Evolutionary conservation across 2,329 filamentous ascomycete species (phyloP), one percentile per base, ranked within the genome.

Genomic region (Arthrobotrys megalospora): DNA sequence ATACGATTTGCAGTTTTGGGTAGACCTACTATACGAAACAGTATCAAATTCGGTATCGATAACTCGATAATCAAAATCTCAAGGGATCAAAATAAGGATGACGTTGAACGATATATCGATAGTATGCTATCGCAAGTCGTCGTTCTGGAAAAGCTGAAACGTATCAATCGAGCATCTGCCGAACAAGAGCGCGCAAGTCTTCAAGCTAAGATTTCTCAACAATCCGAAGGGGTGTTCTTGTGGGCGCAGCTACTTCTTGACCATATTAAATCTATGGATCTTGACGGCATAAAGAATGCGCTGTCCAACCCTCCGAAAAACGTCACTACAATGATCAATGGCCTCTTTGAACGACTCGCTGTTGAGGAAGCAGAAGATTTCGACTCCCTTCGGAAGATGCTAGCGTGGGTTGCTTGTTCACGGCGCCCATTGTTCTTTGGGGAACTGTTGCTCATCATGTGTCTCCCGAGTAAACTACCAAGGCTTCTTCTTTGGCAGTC

Each of bases 221-320:
- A 58, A 58, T 58, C 34, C 1, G 52, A 58, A 3, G 52, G 52
- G 3, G 52, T 58, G 0, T 58, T 58, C n/a, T 41, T 58, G 16
- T 41, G 52, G 52, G 34, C 52, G 7, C 52, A 41, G 34, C 34
- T 58, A 21, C 52, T 38, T 3, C 52, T 58, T 16, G 52, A 58
- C 8, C 52, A 58, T 24, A 58, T 58, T 7, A 58, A 58, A 8
- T 58, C 32, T 16, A 58, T 58, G 52, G 52, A 58, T 24, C 52
- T 58, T 12, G 52, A 58, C 6, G 52, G 52, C 0, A 58, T 58
- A 32, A 58, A 58, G 52, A 58, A 19, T 11, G 52, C 52, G 1
- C 16, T 58, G 7, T 58, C 52, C 3, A 41, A 38, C 10, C 52
- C 52, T 6, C 52, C 52, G 3, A 58, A 58, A 8, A 58, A 58